phyloP scores from a whole-genome alignment of 441 rosid species.

The Brassica balearica region DNA sequence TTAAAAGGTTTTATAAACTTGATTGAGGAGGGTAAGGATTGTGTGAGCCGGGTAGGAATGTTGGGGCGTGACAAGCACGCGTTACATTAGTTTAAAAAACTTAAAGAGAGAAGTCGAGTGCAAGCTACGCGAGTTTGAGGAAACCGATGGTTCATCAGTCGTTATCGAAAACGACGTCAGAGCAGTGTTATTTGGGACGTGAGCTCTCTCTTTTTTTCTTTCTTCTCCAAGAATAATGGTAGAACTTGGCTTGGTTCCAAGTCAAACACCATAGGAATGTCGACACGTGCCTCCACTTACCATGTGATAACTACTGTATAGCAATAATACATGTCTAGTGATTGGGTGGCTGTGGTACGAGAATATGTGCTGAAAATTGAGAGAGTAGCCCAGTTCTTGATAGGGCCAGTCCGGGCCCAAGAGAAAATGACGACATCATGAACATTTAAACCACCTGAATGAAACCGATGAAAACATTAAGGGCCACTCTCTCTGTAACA shows the following conservation, averaged over 20 bases:
- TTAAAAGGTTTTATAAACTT: no score
- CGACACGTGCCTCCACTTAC: constrained; percentile 30
- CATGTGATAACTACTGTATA: constrained; percentile 7
- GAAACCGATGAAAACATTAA: not conserved
- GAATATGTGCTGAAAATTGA: not conserved
- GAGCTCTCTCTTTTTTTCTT: not conserved
- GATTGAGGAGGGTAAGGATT: no score
- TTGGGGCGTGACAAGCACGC: constrained; percentile 41
- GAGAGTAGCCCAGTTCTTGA: not conserved
- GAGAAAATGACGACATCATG: not conserved
- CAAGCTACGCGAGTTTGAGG: constrained; percentile 40
- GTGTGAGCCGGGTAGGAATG: constrained; percentile 19
- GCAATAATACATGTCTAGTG: not conserved
- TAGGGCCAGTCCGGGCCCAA: not conserved
- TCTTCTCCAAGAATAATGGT: constrained; percentile 23
- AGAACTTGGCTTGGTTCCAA: constrained; percentile 14
- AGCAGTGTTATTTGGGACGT: constrained; percentile 34
- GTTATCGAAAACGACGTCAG: constrained; percentile 30
- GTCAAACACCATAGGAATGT: constrained; percentile 15
- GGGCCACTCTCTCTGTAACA: not conserved
- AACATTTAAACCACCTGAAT: no score
- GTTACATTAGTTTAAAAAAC: not conserved
- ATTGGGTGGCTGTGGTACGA: not conserved
- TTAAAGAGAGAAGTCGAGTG: constrained; percentile 30
- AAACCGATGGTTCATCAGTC: constrained; percentile 21